Conservation (phyloP, 225 moss, liverwort and hornwort species). For the Polytrichum commune region DNA sequence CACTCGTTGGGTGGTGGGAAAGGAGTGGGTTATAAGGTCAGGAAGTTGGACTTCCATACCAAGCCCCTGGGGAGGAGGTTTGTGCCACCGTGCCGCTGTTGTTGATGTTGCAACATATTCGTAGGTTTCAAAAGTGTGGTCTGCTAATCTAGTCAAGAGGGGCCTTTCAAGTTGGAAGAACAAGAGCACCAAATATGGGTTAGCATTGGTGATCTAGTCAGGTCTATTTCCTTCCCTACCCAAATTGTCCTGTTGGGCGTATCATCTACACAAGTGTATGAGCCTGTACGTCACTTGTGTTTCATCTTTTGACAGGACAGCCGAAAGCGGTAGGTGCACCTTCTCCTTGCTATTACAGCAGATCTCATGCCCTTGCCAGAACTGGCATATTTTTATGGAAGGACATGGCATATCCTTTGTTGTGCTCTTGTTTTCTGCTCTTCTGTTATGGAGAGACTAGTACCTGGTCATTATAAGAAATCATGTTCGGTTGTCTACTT, state of each 20-base stretch:
- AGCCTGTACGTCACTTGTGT: slow-evolving; percentile 4
- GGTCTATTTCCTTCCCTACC: slow-evolving; percentile 3
- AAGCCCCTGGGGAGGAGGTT: slow-evolving; percentile 11
- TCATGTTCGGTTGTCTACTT: too few species aligned
- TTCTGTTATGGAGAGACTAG: neutral
- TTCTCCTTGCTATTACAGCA: slow-evolving; percentile 26
- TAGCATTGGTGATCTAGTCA: slow-evolving; percentile 21
- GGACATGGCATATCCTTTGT: slow-evolving; percentile 28
- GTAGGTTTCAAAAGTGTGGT: slow-evolving; percentile 30
- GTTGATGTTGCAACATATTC: slow-evolving; percentile 25
- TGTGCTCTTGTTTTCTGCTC: slow-evolving; percentile 14
- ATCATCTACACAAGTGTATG: slow-evolving; percentile 19
- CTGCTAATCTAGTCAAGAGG: slow-evolving; percentile 25
- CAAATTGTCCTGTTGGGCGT: slow-evolving; percentile 21
- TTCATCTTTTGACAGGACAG: neutral
- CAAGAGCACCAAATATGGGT: slow-evolving; percentile 14
- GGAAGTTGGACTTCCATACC: slow-evolving; percentile 11
- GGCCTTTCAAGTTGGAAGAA: slow-evolving; percentile 17
- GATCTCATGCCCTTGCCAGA: slow-evolving; percentile 28
- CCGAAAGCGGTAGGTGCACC: slow-evolving; percentile 19
- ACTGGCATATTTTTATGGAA: slow-evolving; percentile 29
- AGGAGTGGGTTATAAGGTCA: slow-evolving; percentile 19
- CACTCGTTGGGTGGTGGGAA: slow-evolving; percentile 19
- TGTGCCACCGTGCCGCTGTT: slow-evolving; percentile 18
- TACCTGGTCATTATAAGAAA: too few species aligned